A percentile compares a stretch with the other conserved stretches of the same genome.
These are phyloP conservation scores for Theileria annulata DNA, from an alignment of 169 alveolate species.

Conservation along the genomic window DNA sequence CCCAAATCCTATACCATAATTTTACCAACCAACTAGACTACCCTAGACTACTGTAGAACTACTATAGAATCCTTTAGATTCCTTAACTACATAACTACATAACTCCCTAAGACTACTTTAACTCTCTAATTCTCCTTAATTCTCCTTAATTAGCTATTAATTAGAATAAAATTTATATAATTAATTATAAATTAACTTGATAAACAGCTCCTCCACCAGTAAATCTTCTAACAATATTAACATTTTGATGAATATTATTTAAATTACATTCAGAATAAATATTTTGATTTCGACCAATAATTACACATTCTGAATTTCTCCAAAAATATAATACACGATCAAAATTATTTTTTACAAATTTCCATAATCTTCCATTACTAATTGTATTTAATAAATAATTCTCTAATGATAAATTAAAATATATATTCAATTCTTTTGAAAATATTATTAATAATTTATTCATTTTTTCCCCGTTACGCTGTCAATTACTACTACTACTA, in stretches of 20 bases:
- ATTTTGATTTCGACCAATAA: conserved; percentile 92
- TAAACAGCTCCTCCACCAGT: conserved; percentile 97
- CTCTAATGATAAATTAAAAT: conserved; percentile 75
- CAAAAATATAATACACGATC: conserved; percentile 88
- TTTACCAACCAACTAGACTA: neutral
- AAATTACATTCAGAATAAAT: conserved; percentile 93
- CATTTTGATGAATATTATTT: conserved; percentile 81
- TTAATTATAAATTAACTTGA: conserved; percentile 71
- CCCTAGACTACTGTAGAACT: too few relatives aligned
- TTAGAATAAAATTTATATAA: too few relatives aligned
- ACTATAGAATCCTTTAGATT: too few relatives aligned
- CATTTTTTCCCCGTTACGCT: neutral
- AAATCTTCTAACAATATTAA: conserved; percentile 87
- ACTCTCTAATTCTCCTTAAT: too few relatives aligned
- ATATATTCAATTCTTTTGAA: conserved; percentile 69
- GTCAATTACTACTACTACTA: too few relatives aligned
- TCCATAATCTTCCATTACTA: conserved; percentile 39
- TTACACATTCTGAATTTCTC: conserved; percentile 89
- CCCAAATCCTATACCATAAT: conserved; percentile 73
- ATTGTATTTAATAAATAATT: conserved; percentile 62
- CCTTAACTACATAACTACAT: too few relatives aligned
- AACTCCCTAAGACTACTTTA: too few relatives aligned
- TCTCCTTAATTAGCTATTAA: too few relatives aligned
- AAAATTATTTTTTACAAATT: conserved; percentile 36
- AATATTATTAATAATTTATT: conserved; percentile 40